These are phyloP conservation scores for Porpolomopsis calyptriformis DNA, from an alignment of 768 basidiomycete species.

Conservation along the genomic window DNA sequence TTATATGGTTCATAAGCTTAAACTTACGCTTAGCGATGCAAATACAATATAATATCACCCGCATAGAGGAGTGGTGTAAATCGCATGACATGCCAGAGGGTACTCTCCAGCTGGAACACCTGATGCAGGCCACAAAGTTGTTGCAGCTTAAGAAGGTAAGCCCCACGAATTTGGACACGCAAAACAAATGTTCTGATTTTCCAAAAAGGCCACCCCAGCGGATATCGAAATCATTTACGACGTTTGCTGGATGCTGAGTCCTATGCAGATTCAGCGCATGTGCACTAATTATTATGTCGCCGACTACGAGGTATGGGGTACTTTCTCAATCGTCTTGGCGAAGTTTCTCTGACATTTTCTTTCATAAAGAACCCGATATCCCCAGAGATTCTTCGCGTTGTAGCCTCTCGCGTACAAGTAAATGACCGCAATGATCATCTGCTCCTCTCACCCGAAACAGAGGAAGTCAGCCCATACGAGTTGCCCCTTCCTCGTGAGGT, in stretches of 20 bases:
- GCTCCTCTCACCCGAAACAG: slow-evolving; percentile 89
- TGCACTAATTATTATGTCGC: slow-evolving; percentile 98
- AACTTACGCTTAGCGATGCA: slow-evolving; percentile 72
- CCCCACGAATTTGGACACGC: neutral
- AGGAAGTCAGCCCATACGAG: slow-evolving; percentile 95
- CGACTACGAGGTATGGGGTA: slow-evolving; percentile 77
- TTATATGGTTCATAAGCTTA: neutral
- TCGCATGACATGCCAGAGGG: slow-evolving; percentile 99
- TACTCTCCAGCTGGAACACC: slow-evolving; percentile 90
- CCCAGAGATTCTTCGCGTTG: slow-evolving; percentile 92
- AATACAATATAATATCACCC: slow-evolving; percentile 98
- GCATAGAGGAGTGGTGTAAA: slow-evolving; percentile 99
- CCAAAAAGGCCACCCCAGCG: slow-evolving; percentile 66
- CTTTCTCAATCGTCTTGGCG: neutral
- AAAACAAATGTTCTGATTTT: neutral
- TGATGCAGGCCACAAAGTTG: slow-evolving; percentile 99
- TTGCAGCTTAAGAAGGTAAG: slow-evolving; percentile 92
- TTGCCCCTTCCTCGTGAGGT: slow-evolving; percentile 90
- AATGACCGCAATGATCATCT: slow-evolving; percentile 97
- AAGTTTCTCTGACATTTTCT: neutral
- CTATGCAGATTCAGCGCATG: slow-evolving; percentile 98
- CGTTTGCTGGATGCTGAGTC: slow-evolving; percentile 99
- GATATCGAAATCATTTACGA: slow-evolving; percentile 99
- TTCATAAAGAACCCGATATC: slow-evolving; percentile 84
- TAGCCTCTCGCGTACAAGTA: slow-evolving; percentile 89